Percentiles rank a stretch among this genome's conserved stretches.
phyloP scores from a whole-genome alignment of 441 rosid species.

The Adansonia madagascariensis region DNA sequence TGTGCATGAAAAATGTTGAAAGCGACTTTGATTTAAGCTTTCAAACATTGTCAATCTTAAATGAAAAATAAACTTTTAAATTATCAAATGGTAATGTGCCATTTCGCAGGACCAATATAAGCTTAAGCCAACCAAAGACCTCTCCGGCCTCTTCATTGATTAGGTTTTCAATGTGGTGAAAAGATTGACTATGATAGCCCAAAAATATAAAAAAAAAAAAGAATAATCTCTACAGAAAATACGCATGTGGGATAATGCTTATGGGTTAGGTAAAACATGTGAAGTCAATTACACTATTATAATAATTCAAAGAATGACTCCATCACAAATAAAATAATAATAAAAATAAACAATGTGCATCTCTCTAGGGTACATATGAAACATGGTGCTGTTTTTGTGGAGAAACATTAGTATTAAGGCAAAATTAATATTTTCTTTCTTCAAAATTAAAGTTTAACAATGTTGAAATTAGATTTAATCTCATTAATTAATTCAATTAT shows the following conservation, averaged over 20 bases:
- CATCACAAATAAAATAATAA: background rate
- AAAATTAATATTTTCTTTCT: background rate
- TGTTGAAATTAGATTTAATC: too few species aligned
- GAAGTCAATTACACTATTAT: background rate
- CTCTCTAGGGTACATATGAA: background rate
- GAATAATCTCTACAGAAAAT: background rate
- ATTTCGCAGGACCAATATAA: background rate
- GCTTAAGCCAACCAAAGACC: background rate
- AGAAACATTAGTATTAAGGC: background rate
- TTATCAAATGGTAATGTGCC: background rate
- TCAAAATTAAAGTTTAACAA: background rate
- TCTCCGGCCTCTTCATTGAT: background rate
- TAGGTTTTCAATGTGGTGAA: background rate
- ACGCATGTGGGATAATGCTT: background rate
- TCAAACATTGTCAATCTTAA: background rate
- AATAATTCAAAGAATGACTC: background rate
- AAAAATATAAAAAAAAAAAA: too few species aligned
- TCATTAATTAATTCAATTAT: too few species aligned
- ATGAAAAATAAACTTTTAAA: background rate
- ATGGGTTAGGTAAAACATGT: background rate
- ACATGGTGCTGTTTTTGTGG: background rate
- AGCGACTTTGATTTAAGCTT: background rate
- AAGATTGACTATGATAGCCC: background rate
- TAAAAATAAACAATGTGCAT: background rate
- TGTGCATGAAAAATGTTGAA: background rate